Evolutionary conservation across 371 early-diverging fungal genomes (phyloP).

Genomic region (Mortierella sp.): DNA sequence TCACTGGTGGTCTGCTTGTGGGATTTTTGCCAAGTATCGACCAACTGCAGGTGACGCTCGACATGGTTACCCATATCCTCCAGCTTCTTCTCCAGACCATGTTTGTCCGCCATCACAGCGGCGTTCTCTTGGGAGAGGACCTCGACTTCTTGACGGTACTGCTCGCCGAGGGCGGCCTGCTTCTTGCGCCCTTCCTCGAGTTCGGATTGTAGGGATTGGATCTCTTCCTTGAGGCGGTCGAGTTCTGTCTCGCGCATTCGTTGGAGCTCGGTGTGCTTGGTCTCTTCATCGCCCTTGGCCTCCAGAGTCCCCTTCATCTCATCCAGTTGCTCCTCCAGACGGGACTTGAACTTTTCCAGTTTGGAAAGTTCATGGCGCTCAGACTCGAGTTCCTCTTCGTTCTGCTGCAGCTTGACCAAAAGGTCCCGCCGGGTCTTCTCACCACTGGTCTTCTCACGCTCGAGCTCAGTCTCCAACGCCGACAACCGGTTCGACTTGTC

Average conservation of each 20-base stretch:
- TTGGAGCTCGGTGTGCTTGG: conserved; percentile 76
- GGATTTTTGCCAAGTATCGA: conserved; percentile 64
- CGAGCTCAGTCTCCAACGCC: conserved; percentile 67
- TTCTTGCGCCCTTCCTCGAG: conserved; percentile 74
- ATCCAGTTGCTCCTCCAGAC: conserved; percentile 74
- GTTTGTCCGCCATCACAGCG: conserved; percentile 56
- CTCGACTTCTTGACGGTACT: conserved; percentile 71
- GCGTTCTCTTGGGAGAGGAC: conserved; percentile 61
- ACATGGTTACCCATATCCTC: conserved; percentile 66
- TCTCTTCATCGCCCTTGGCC: conserved; percentile 82
- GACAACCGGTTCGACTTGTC: conserved; percentile 56
- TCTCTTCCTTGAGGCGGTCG: conserved; percentile 70
- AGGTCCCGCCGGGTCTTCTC: conserved; percentile 75
- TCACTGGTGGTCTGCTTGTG: conserved; percentile 69
- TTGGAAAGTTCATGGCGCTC: conserved; percentile 72
- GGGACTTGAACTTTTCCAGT: conserved; percentile 65
- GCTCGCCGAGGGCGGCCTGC: conserved; percentile 73
- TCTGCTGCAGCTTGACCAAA: conserved; percentile 68
- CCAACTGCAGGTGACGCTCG: conserved; percentile 57
- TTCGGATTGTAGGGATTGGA: conserved; percentile 68
- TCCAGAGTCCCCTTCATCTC: conserved; percentile 74
- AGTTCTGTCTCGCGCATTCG: conserved; percentile 87
- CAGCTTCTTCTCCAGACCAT: conserved; percentile 65
- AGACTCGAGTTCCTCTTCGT: conserved; percentile 76
- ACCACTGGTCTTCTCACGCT: conserved; percentile 63